Percentiles rank a stretch among this genome's conserved stretches.
These are phyloP conservation scores for Thielaviopsis musarum DNA, from an alignment of 2,329 filamentous ascomycete genomes.

Conservation along the genomic window DNA sequence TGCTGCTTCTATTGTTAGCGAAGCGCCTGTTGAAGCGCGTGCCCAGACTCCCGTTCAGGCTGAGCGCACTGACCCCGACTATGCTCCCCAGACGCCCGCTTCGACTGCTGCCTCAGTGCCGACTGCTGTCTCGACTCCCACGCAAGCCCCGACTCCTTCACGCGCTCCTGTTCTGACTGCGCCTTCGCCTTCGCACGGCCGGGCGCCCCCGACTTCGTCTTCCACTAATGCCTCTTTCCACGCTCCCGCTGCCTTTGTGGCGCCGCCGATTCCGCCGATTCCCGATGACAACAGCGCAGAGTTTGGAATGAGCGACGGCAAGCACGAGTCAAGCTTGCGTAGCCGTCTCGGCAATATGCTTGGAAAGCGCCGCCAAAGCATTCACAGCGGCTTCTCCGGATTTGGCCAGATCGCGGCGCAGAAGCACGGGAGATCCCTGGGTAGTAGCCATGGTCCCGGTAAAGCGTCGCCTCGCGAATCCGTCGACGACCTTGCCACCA, in stretches of 20 bases:
- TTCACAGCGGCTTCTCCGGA: conserved; percentile 44
- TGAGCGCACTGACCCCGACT: not conserved
- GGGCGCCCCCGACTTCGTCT: conserved; percentile 4
- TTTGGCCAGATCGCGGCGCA: conserved; percentile 40
- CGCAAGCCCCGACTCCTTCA: conserved; percentile 7
- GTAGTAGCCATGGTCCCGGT: conserved; percentile 42
- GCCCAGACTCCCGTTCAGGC: not conserved
- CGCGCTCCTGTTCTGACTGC: conserved; percentile 1
- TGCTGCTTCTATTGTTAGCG: not conserved
- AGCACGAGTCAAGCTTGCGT: conserved; percentile 14
- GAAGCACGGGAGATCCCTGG: conserved; percentile 38
- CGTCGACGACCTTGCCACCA: conserved; percentile 36
- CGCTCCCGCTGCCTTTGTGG: conserved; percentile 5
- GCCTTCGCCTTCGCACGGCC: conserved; percentile 7
- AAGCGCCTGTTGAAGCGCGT: not conserved
- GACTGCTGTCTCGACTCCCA: conserved; percentile 5
- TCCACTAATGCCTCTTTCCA: conserved; percentile 4
- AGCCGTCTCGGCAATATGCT: conserved; percentile 54
- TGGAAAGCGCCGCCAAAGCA: conserved; percentile 46
- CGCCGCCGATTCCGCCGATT: conserved; percentile 10
- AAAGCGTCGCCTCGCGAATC: conserved; percentile 41
- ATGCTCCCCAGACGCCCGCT: conserved; percentile 7
- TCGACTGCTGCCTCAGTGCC: conserved; percentile 6
- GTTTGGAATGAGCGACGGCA: conserved; percentile 19
- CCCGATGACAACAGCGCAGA: conserved; percentile 26